phyloP scores from a whole-genome alignment of 306 rosid genomes.

The Senna tora region DNA sequence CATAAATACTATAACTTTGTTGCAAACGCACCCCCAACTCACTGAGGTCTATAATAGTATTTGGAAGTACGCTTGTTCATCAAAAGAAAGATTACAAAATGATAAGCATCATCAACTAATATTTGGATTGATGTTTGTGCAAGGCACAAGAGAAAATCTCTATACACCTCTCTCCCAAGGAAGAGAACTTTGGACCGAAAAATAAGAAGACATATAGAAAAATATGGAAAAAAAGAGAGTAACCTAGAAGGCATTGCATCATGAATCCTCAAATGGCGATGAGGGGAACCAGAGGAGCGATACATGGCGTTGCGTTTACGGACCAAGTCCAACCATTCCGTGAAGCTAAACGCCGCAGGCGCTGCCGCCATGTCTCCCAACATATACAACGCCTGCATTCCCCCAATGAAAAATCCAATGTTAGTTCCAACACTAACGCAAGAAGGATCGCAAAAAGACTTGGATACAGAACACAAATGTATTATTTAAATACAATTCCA shows the following conservation, averaged over 20 bases:
- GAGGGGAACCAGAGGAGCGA: constrained; percentile 78
- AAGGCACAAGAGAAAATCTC: too few species aligned
- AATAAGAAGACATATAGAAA: too few species aligned
- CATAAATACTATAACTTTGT: not conserved
- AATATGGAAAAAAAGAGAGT: constrained; percentile 2
- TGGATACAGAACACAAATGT: too few species aligned
- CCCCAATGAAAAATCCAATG: constrained; percentile 18
- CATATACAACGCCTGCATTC: constrained; percentile 77
- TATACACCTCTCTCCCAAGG: too few species aligned
- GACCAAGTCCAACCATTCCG: constrained; percentile 91
- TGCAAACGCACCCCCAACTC: not conserved
- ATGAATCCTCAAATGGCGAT: constrained; percentile 37
- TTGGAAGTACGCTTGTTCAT: not conserved
- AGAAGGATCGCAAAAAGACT: too few species aligned
- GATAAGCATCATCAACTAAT: not conserved
- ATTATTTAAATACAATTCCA: too few species aligned
- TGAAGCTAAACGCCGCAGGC: constrained; percentile 78
- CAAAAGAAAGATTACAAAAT: not conserved
- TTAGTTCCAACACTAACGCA: constrained; percentile 18
- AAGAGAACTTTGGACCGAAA: too few species aligned
- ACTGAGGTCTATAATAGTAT: not conserved
- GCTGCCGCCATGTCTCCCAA: constrained; percentile 87
- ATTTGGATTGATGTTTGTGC: not conserved
- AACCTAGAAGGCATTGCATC: constrained; percentile 60
- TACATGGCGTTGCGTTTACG: constrained; percentile 72